Conservation (phyloP, 306 rosid species). For the Chamaecrista fasciculata region DNA sequence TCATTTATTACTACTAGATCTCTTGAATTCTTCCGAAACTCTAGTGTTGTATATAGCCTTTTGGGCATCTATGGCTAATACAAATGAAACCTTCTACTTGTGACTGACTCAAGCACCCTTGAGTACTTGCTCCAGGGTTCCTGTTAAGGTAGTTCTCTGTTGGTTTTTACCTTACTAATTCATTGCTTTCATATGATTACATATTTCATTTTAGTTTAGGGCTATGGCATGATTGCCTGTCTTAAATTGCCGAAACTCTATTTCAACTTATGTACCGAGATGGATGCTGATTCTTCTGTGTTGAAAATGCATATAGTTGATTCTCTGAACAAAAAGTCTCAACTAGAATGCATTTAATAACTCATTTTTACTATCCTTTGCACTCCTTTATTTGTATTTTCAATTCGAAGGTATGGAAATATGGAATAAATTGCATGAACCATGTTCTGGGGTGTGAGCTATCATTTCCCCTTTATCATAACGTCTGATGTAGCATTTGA, state of each 20-base stretch:
- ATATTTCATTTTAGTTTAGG: neutral
- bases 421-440: neutral
- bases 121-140: slow-evolving; percentile 35
- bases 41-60: slow-evolving; percentile 48
- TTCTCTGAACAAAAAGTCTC: neutral
- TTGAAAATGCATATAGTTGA: neutral
- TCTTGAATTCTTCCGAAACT: slow-evolving; percentile 26
- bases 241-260: neutral
- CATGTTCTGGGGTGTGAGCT: neutral
- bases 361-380: neutral
- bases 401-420: neutral
- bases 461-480: neutral
- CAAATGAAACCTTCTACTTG: slow-evolving; percentile 44
- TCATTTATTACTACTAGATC: slow-evolving; percentile 20
- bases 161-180: neutral
- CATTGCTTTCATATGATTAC: neutral
- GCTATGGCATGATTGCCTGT: neutral
- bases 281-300: neutral
- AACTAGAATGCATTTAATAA: neutral
- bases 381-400: neutral
- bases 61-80: slow-evolving; percentile 41
- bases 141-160: neutral
- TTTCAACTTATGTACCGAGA: neutral
- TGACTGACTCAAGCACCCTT: slow-evolving; percentile 24
- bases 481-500: neutral